Base-by-base conservation (phyloP, 352 stramenopile genomes). In the Phytophthora sp. region DNA sequence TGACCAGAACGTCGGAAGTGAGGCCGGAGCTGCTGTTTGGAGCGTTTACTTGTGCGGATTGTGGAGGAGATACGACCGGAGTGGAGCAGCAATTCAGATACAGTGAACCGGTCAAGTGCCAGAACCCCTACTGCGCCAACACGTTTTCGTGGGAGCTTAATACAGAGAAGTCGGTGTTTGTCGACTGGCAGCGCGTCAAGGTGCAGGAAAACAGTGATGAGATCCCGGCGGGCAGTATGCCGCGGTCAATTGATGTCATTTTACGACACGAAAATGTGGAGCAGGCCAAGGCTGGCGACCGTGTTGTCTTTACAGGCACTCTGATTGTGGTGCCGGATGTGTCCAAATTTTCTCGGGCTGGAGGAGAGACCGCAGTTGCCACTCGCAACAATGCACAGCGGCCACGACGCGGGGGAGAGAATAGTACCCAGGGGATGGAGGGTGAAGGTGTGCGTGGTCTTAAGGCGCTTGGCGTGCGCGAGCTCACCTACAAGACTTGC, bases 131-230 rank as follows among this genome's bases (percentile, higher is more conserved):
- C 20, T 99, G 97, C 76, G 78, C 89, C 41, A 98, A 98, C 64
- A 97, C 92, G 38, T 79, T 76, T 23, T 73, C 71, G 13, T 95
- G 84, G 78, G 86, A 94, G 59, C 78, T 98, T 7, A 84, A 97
- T 68, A 84, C 87, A 0, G 87, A 97, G 43, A 94, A 91, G 52
- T 98, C 85, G 18, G 85, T 97, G 28, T 99, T 99, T 66, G 94
- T 98, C 11, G 98, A 99, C 72, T 99, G 97, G 97, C 98, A 99
- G 78, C 91, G 96, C 26, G 77, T 99, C 30, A 94, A 98, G 37
- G 94, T 99, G 17, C 98, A 99, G 76, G 98, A 99, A 69, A 99
- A 99, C 72, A 95, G 95, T 31, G 94, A 99, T 61, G 97, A 99
- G 65, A 99, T 99, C 57, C 98, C 98, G n/a, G 83, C 98, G 0